Conservation (phyloP, 306 rosid species). For the Hippophae gyantsensis region DNA sequence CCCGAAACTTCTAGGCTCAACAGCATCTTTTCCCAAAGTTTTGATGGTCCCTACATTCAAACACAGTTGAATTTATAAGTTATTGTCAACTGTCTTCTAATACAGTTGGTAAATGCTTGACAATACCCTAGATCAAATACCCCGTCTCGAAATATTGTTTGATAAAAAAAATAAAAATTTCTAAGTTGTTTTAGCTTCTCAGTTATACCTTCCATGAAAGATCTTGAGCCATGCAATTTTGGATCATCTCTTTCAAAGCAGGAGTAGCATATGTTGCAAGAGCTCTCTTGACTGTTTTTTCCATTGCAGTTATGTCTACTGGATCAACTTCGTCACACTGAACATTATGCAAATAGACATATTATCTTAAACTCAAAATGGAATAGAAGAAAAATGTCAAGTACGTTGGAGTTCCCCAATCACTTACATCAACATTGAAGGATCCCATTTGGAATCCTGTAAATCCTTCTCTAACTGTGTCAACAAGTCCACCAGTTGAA, state of each 20-base stretch:
- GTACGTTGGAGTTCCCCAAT: not conserved
- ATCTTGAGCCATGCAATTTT: slow-evolving; percentile 45
- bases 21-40: slow-evolving; percentile 62
- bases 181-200: not conserved
- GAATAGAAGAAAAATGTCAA: not conserved
- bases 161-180: not conserved
- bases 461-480: slow-evolving; percentile 41
- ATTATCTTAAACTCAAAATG: not conserved
- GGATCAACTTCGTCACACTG: slow-evolving; percentile 40
- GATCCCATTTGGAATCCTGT: slow-evolving; percentile 40
- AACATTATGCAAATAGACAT: not conserved
- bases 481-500: slow-evolving; percentile 49
- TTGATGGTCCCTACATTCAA: slow-evolving; percentile 65
- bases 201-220: slow-evolving; percentile 42
- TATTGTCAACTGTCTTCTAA: not conserved
- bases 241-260: slow-evolving; percentile 28
- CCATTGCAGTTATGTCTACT: slow-evolving; percentile 28
- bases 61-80: not conserved
- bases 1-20: slow-evolving; percentile 59
- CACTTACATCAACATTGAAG: slow-evolving; percentile 33
- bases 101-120: not conserved
- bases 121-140: not conserved
- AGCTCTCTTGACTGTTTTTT: slow-evolving; percentile 24
- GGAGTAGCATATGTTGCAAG: slow-evolving; percentile 24
- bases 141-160: not conserved